These are phyloP conservation scores for Trichoderma harzianum DNA, from an alignment of 2,329 filamentous ascomycete genomes.

Conservation along the genomic window DNA sequence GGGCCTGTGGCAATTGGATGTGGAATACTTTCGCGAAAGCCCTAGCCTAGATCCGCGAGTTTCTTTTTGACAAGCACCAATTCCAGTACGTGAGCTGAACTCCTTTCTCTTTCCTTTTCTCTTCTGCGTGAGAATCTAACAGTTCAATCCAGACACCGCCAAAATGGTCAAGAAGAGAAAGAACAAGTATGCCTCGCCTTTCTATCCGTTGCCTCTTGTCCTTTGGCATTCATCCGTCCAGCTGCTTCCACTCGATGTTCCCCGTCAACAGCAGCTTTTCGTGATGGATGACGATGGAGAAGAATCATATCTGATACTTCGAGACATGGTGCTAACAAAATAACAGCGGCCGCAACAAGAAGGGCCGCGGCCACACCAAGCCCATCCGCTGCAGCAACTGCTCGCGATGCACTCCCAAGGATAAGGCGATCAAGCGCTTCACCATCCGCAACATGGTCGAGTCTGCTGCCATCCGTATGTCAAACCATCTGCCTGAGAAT, in stretches of 20 bases:
- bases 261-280: not conserved
- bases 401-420: conserved; percentile 90
- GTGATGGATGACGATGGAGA: not conserved
- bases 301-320: conserved; percentile 19
- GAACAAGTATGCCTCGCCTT: conserved; percentile 50
- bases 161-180: conserved; percentile 73
- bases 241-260: conserved; percentile 27
- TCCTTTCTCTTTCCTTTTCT: conserved; percentile 21
- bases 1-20: not conserved
- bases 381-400: conserved; percentile 80
- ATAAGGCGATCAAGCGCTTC: conserved; percentile 99
- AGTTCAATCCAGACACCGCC: conserved; percentile 49
- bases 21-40: conserved; percentile 19
- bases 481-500: not conserved
- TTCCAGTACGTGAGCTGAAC: conserved; percentile 28
- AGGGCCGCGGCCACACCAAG: conserved; percentile 99
- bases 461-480: conserved; percentile 98
- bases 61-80: conserved; percentile 21
- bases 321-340: conserved; percentile 22
- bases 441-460: conserved; percentile 99
- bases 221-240: not conserved
- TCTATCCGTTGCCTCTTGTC: not conserved
- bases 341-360: conserved; percentile 95
- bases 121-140: conserved; percentile 32
- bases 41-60: conserved; percentile 12